Evolutionary conservation across 78 protist genomes (phyloP), one percentile per base, ranked within the genome.

Genomic region (Anaeramoeba flamelloides): DNA sequence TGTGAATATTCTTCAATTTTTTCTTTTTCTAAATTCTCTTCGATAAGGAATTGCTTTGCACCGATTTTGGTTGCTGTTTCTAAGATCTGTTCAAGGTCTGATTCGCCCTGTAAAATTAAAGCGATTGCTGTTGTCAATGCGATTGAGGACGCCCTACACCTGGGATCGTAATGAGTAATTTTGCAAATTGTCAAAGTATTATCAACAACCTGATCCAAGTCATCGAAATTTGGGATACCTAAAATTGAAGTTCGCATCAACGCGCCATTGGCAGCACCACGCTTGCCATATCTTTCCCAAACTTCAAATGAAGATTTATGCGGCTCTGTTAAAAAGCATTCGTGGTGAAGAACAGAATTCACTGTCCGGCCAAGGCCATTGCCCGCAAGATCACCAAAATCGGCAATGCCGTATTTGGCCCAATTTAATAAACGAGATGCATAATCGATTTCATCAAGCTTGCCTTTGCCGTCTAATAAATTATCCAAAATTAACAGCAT

Each of bases 331-430:
- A 30, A 8, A 41, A 87, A 87, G 1, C 41, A 22, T 1, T 33
- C 31, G 41, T 83, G 79, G 4, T 30, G 41, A 26, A 76, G 78
- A 17, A 78, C 85, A 36, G 33, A 17, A 37, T 64, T 69, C 26
- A 87, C 89, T 1, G 89, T 87, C 80, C 76, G 83, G n/a, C 89
- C 89, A n/a, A 87, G 2, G 3, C 89, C 89, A 82, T 78, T 74
- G 37, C 89, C 89, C 41, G 34, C 1, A 1, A 36, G 26, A 77
- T 87, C 89, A 31, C 89, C 87, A 33, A 87, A 78, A 4, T 86
- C 88, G 41, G 3, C 0, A 1, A 87, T 85, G 0, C 89, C 89
- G 75, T 83, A 40, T 8, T 41, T 36, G 4, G 86, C 64, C 89
- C 89, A 87, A 0, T 32, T 2, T 30, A 34, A 41, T 39, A 86